Conservation (phyloP, 345 rosid species). For the Populus tremula region DNA sequence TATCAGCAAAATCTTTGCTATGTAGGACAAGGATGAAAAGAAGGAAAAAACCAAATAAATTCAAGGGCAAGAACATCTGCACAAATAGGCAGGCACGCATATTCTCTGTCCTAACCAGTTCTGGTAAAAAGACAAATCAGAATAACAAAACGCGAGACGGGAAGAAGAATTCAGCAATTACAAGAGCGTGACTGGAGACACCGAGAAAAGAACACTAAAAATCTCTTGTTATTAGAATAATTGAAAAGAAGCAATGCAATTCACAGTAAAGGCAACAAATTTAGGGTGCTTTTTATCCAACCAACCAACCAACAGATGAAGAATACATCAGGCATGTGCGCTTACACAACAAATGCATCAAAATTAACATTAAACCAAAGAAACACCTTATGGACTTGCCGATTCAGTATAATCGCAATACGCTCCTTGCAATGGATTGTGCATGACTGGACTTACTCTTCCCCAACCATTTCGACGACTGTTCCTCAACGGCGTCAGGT, state of each 20-base stretch:
- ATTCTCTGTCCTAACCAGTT: conserved; percentile 19
- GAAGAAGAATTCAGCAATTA: background rate
- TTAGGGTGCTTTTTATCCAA: conserved; percentile 35
- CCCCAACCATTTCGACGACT: conserved; percentile 58
- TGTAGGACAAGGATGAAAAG: conserved; percentile 17
- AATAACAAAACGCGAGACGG: background rate
- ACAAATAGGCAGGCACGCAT: background rate
- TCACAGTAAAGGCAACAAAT: conserved; percentile 42
- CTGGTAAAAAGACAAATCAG: conserved; percentile 18
- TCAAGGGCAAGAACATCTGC: conserved; percentile 11
- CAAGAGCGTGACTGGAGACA: background rate
- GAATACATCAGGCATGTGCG: conserved; percentile 53
- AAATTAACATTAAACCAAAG: conserved; percentile 41
- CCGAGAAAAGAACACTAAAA: conserved; percentile 17
- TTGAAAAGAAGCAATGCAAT: conserved; percentile 38
- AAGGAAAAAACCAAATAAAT: conserved; percentile 6
- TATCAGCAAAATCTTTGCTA: conserved; percentile 21
- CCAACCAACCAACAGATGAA: conserved; percentile 43
- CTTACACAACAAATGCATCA: conserved; percentile 54
- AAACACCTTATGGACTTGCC: conserved; percentile 32
- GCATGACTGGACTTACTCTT: conserved; percentile 56
- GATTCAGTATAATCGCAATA: conserved; percentile 66
- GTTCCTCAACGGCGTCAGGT: conserved; percentile 67
- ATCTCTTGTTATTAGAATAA: conserved; percentile 41
- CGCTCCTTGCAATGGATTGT: conserved; percentile 71